Percentiles rank a stretch among this genome's conserved stretches.
These are phyloP conservation scores for Aureobasidium sp. DNA, from an alignment of 2,329 filamentous ascomycete genomes.

Conservation along the genomic window DNA sequence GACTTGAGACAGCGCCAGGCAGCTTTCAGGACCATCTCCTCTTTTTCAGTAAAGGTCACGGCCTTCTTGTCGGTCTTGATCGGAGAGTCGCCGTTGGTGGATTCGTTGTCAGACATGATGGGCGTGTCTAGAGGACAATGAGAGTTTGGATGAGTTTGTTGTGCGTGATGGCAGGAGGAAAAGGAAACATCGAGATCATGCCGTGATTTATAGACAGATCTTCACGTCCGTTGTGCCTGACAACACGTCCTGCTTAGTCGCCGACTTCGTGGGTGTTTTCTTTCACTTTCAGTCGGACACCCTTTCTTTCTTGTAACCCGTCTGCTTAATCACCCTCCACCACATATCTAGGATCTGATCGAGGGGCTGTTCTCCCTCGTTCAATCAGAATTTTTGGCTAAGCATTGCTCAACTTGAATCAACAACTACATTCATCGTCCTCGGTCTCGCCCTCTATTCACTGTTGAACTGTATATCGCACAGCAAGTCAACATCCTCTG, in stretches of 20 bases:
- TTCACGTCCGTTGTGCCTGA: background rate
- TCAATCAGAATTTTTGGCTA: background rate
- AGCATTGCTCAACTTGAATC: background rate
- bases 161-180: background rate
- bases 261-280: background rate
- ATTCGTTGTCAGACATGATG: constrained; percentile 6
- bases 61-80: background rate
- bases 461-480: background rate
- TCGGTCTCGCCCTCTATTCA: background rate
- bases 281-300: background rate
- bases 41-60: constrained; percentile 24
- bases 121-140: background rate
- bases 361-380: background rate
- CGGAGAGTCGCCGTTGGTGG: background rate
- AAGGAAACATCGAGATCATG: background rate
- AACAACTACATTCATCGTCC: background rate
- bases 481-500: too few species aligned
- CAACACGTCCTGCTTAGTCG: background rate
- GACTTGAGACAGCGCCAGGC: constrained; percentile 28
- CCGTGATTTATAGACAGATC: background rate
- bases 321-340: background rate
- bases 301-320: background rate
- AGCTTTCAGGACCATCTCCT: constrained; percentile 24
- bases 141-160: background rate
- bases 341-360: too few species aligned